Conservation (phyloP, 805 yeast genomes). For the Dipodascus albidus region DNA sequence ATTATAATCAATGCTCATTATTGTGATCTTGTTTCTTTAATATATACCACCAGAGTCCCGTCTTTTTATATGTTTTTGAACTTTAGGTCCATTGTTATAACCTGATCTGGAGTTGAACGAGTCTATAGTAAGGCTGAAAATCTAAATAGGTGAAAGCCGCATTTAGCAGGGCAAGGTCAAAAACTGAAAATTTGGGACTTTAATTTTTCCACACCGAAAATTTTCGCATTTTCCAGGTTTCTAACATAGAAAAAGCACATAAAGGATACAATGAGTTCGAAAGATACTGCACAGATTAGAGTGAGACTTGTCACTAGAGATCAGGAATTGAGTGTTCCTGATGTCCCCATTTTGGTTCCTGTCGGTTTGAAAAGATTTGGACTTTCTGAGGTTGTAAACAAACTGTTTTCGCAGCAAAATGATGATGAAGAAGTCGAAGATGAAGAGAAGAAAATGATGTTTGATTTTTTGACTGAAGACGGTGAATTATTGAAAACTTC, state of each 20-base stretch:
- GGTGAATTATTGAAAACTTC: conserved; percentile 73
- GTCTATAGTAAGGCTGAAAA: not conserved
- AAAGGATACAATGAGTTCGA: conserved; percentile 4
- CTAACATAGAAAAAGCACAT: not conserved
- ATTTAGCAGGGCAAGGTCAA: not conserved
- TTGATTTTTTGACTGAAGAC: conserved; percentile 73
- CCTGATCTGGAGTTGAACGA: not conserved
- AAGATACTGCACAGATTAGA: conserved; percentile 44
- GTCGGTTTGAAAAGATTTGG: conserved; percentile 80
- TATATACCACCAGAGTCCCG: not conserved
- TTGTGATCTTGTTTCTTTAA: no score
- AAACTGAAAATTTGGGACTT: not conserved
- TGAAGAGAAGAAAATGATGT: conserved; percentile 59
- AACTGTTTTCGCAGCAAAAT: conserved; percentile 38
- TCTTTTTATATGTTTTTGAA: not conserved
- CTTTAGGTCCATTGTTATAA: not conserved
- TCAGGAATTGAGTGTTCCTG: conserved; percentile 56
- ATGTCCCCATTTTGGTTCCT: conserved; percentile 82
- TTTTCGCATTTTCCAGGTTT: not conserved
- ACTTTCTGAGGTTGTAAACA: conserved; percentile 89
- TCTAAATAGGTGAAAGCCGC: not conserved
- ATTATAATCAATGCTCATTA: not conserved
- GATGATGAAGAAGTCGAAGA: conserved; percentile 16
- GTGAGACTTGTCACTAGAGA: conserved; percentile 74
- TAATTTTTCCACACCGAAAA: not conserved